A percentile compares a stretch with the other conserved stretches of the same genome.
Evolutionary conservation across 768 basidiomycete species (phyloP).

Genomic region (Cystobasidium ongulense): DNA sequence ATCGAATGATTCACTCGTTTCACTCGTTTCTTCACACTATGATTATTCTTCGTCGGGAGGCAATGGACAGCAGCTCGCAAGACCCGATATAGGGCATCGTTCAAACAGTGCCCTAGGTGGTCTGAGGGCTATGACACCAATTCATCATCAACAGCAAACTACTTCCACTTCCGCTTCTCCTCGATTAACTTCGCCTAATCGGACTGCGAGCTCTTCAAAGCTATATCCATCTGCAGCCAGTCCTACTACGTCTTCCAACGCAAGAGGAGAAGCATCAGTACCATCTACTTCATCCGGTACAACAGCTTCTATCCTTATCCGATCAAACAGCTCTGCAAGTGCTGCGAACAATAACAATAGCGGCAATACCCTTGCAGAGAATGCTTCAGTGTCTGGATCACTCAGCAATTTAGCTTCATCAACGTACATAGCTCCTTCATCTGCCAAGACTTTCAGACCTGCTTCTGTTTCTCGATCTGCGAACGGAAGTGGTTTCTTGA

Average conservation of each 20-base stretch:
- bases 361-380: background rate
- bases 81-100: constrained; percentile 11
- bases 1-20: constrained; percentile 16
- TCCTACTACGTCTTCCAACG: background rate
- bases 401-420: background rate
- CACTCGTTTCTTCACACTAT: background rate
- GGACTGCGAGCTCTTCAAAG: background rate
- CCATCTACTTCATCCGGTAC: background rate
- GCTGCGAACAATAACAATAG: background rate
- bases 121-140: constrained; percentile 28
- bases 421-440: background rate
- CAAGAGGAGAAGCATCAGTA: background rate
- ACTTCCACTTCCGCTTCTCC: constrained; percentile 1
- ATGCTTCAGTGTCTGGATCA: background rate
- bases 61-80: background rate
- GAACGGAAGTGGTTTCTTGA: background rate
- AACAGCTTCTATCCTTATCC: background rate
- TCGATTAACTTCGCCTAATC: background rate
- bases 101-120: constrained; percentile 24
- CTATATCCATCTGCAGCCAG: background rate
- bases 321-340: background rate
- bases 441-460: constrained; percentile 18
- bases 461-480: constrained; percentile 2
- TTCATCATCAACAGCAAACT: background rate
- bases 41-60: background rate